A percentile compares a stretch with the other conserved stretches of the same genome.
phyloP scores from a whole-genome alignment of 129 eudicot species.

The Tagetes erecta region DNA sequence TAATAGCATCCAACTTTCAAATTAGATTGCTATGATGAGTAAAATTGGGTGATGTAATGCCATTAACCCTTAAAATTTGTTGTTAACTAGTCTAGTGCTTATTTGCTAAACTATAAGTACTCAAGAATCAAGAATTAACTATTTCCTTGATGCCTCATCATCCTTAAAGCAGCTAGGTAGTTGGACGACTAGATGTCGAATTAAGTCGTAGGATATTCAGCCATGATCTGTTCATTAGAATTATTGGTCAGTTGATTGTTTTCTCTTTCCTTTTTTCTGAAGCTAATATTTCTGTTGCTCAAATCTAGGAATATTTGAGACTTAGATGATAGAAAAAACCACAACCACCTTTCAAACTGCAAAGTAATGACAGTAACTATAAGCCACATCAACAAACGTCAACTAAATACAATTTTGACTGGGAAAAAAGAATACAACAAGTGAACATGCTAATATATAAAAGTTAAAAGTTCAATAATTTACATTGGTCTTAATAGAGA shows the following conservation, averaged over 20 bases:
- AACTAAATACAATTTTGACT: slow-evolving; percentile 15
- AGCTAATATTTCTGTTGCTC: slow-evolving; percentile 1
- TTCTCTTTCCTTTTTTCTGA: neutral
- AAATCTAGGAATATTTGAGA: no score
- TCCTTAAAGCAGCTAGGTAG: slow-evolving; percentile 17
- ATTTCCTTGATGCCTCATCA: slow-evolving; percentile 7
- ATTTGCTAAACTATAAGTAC: slow-evolving; percentile 1
- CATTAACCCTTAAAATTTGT: neutral
- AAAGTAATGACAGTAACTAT: neutral
- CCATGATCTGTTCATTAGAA: slow-evolving; percentile 10
- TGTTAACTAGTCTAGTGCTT: slow-evolving; percentile 1
- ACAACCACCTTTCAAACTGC: neutral
- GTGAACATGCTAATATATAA: slow-evolving; percentile 1
- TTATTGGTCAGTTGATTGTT: neutral
- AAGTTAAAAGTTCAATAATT: neutral
- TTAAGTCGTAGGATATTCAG: neutral
- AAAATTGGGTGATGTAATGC: neutral
- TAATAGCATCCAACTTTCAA: neutral
- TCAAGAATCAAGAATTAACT: slow-evolving; percentile 1
- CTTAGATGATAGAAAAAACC: no score
- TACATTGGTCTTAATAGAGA: neutral
- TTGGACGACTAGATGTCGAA: slow-evolving; percentile 1
- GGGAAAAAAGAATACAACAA: neutral
- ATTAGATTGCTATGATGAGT: neutral
- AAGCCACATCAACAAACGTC: slow-evolving; percentile 22